Conservation (phyloP, 352 stramenopile genomes). For the Pythium rhizo-oryzae region DNA sequence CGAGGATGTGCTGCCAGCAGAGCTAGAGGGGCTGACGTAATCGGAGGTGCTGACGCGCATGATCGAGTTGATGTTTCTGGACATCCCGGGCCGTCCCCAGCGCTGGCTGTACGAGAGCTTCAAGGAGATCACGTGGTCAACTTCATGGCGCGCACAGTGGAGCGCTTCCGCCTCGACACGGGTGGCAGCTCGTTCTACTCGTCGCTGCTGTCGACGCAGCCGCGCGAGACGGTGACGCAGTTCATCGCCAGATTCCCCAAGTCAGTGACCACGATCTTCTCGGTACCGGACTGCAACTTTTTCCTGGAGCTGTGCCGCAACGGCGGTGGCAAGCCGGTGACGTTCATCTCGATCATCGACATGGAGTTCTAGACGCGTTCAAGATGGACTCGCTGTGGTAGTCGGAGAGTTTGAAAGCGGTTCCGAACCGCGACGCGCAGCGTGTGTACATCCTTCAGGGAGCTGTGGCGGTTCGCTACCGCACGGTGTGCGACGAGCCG, state of each 20-base stretch:
- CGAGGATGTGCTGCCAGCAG: conserved; percentile 39
- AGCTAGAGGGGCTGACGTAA: conserved; percentile 90
- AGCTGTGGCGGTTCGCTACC: conserved; percentile 81
- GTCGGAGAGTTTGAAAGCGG: conserved; percentile 85
- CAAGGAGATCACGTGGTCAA: conserved; percentile 64
- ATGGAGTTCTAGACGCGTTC: conserved; percentile 84
- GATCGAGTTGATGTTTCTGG: conserved; percentile 81
- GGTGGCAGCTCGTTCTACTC: conserved; percentile 44
- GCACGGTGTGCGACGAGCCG: conserved; percentile 71
- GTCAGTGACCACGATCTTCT: conserved; percentile 57
- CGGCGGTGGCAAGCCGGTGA: conserved; percentile 85
- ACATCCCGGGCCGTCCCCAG: conserved; percentile 45
- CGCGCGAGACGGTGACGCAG: conserved; percentile 38
- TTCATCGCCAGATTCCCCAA: conserved; percentile 67
- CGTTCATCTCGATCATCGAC: conserved; percentile 87
- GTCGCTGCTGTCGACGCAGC: conserved; percentile 44
- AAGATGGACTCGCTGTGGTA: conserved; percentile 93
- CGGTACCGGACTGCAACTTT: conserved; percentile 75
- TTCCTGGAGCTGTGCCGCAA: conserved; percentile 84
- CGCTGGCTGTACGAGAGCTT: conserved; percentile 83
- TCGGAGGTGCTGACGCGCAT: conserved; percentile 71
- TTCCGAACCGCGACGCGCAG: conserved; percentile 74
- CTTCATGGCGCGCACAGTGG: conserved; percentile 70
- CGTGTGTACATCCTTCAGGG: conserved; percentile 87
- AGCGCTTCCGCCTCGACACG: conserved; percentile 58